Percentiles rank a stretch among this genome's conserved stretches.
phyloP scores from a whole-genome alignment of 495 filamentous ascomycete species.

The Chlorociboria aeruginascens region DNA sequence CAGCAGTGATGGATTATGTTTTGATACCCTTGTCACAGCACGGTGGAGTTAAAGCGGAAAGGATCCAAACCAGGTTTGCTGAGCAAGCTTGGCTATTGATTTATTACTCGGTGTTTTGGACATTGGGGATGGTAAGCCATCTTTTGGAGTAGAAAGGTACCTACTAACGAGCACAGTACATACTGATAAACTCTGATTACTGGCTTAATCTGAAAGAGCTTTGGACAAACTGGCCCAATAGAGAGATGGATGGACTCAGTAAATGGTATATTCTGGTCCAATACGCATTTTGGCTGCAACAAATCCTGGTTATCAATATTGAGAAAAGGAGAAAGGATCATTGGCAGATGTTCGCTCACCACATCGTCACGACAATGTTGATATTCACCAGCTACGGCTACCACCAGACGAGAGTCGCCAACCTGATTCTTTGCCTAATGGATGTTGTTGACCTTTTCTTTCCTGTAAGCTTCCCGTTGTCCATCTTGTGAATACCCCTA shows the following conservation, averaged over 20 bases:
- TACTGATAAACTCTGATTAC: slow-evolving; percentile 66
- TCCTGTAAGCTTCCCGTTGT: slow-evolving; percentile 48
- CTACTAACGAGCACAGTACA: slow-evolving; percentile 44
- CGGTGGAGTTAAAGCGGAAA: slow-evolving; percentile 57
- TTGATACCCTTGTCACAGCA: slow-evolving; percentile 61
- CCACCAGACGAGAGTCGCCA: slow-evolving; percentile 73
- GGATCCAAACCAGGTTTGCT: slow-evolving; percentile 67
- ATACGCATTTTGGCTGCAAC: slow-evolving; percentile 87
- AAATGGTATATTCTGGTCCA: slow-evolving; percentile 92
- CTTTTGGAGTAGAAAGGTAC: background rate
- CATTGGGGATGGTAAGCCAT: slow-evolving; percentile 66
- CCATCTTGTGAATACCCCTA: background rate
- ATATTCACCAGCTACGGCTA: slow-evolving; percentile 74
- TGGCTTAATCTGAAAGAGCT: slow-evolving; percentile 66
- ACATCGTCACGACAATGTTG: slow-evolving; percentile 75
- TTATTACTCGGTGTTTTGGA: slow-evolving; percentile 71
- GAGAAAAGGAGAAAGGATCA: slow-evolving; percentile 91
- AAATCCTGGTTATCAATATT: slow-evolving; percentile 87
- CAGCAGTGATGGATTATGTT: slow-evolving; percentile 76
- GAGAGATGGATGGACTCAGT: slow-evolving; percentile 55
- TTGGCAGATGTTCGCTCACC: slow-evolving; percentile 90
- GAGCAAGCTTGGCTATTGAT: slow-evolving; percentile 86
- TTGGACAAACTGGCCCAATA: slow-evolving; percentile 73
- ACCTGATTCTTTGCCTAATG: slow-evolving; percentile 84
- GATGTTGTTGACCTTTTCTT: slow-evolving; percentile 84